Conservation (phyloP, 2,329 filamentous ascomycete genomes). For the Colletotrichum navitas region DNA sequence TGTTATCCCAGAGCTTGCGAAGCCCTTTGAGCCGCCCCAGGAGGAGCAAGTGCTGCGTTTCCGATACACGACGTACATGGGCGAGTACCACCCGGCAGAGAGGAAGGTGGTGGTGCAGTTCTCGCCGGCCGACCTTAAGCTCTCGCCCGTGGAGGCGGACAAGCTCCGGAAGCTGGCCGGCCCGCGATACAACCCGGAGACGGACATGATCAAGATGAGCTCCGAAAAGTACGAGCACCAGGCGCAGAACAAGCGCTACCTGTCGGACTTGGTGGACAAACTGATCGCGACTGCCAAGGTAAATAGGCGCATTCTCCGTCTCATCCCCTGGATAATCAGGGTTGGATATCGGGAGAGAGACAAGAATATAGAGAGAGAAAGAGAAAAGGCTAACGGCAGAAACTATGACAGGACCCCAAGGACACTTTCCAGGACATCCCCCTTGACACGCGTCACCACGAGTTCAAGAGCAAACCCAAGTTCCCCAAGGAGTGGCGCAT, state of each 20-base stretch:
- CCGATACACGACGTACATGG: constrained; percentile 97
- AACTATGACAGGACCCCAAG: constrained; percentile 67
- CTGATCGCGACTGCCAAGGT: constrained; percentile 82
- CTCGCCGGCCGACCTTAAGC: constrained; percentile 76
- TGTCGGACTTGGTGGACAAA: constrained; percentile 81
- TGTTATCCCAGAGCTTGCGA: constrained; percentile 75
- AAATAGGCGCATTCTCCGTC: constrained; percentile 42
- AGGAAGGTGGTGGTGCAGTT: constrained; percentile 97
- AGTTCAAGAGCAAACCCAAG: constrained; percentile 71
- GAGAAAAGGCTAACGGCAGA: constrained; percentile 12
- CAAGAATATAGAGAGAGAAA: background rate
- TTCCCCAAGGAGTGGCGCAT: constrained; percentile 90
- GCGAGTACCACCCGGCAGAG: constrained; percentile 90
- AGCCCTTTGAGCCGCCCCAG: constrained; percentile 81
- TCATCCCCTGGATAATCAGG: background rate
- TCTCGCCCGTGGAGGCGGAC: constrained; percentile 75
- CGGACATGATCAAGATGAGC: constrained; percentile 86
- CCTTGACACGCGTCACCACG: constrained; percentile 88
- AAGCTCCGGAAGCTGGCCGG: constrained; percentile 93
- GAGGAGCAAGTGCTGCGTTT: constrained; percentile 83
- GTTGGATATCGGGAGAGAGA: background rate
- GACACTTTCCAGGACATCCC: constrained; percentile 93
- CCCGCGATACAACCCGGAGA: constrained; percentile 87
- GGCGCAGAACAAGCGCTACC: constrained; percentile 96
- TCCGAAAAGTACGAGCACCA: constrained; percentile 89